Percentiles rank a stretch among this genome's conserved stretches.
These are phyloP conservation scores for Diplodia sapinea DNA, from an alignment of 2,329 filamentous ascomycete species.

Conservation along the genomic window DNA sequence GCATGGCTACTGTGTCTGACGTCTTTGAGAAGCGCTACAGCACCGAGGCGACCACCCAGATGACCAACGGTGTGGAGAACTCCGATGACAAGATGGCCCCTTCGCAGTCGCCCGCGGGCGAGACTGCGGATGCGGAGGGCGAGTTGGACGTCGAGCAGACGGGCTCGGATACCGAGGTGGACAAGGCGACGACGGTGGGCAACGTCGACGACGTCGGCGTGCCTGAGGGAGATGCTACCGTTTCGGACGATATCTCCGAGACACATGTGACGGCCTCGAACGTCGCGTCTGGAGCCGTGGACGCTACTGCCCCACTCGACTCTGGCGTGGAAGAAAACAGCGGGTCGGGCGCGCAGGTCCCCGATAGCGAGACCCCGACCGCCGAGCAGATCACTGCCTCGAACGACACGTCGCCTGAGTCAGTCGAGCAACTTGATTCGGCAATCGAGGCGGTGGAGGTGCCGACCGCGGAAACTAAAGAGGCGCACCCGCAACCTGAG, in stretches of 20 bases:
- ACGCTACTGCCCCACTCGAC: neutral
- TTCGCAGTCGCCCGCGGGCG: neutral
- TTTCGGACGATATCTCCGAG: conserved; percentile 11
- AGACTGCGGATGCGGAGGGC: neutral
- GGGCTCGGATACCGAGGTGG: conserved; percentile 17
- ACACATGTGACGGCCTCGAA: conserved; percentile 1
- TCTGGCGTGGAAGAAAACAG: neutral
- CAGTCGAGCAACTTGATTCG: conserved; percentile 13
- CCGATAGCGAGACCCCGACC: neutral
- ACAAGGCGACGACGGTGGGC: conserved; percentile 17
- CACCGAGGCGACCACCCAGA: conserved; percentile 3
- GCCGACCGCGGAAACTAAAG: neutral
- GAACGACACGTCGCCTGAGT: conserved; percentile 1
- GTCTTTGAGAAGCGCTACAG: conserved; percentile 14
- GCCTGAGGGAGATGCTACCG: conserved; percentile 1
- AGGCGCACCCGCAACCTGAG: neutral
- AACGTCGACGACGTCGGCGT: conserved; percentile 3
- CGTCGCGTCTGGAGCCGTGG: conserved; percentile 6
- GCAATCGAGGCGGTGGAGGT: conserved; percentile 9
- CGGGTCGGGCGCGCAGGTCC: neutral
- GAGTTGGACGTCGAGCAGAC: conserved; percentile 4
- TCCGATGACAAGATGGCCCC: neutral
- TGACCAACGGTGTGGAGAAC: neutral
- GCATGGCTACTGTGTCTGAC: conserved; percentile 8
- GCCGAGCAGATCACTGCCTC: conserved; percentile 18